A percentile compares a stretch with the other conserved stretches of the same genome.
Conservation (phyloP, 2,329 filamentous ascomycete genomes). For the Curvularia eragrostidis region DNA sequence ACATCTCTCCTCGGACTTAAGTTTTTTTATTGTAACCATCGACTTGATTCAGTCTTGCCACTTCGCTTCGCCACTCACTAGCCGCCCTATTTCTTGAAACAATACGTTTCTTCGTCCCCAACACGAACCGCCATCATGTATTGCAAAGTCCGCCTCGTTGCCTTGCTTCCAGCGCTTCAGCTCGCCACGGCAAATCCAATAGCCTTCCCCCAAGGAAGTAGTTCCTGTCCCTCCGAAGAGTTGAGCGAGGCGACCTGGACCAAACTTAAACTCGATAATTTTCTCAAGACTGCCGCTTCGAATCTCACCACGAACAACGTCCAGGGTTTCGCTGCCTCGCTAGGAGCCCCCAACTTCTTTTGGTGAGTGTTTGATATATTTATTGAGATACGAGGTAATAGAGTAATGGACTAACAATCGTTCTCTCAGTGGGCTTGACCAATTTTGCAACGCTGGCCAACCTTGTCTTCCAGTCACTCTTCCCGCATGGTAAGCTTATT, state of each 20-base stretch:
- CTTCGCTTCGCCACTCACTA: too few species aligned
- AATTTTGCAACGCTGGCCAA: background rate
- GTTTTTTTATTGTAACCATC: too few species aligned
- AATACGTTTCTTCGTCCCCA: background rate
- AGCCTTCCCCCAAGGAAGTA: background rate
- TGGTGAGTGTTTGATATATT: background rate
- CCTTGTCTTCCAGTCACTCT: background rate
- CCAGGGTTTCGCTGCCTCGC: background rate
- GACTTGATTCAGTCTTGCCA: too few species aligned
- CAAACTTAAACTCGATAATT: background rate
- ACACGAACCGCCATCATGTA: background rate
- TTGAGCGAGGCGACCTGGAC: background rate
- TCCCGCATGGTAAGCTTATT: background rate
- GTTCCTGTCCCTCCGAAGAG: background rate
- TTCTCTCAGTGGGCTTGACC: background rate
- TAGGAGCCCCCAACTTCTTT: background rate
- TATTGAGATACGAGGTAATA: background rate
- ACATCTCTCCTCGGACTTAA: background rate
- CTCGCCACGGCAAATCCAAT: background rate
- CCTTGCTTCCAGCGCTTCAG: background rate
- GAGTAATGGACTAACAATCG: background rate
- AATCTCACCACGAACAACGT: background rate
- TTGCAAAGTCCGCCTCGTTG: background rate
- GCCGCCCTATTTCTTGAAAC: too few species aligned
- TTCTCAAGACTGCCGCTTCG: background rate